phyloP scores from a whole-genome alignment of 2,329 filamentous ascomycete genomes.

The Chalara sp. region DNA sequence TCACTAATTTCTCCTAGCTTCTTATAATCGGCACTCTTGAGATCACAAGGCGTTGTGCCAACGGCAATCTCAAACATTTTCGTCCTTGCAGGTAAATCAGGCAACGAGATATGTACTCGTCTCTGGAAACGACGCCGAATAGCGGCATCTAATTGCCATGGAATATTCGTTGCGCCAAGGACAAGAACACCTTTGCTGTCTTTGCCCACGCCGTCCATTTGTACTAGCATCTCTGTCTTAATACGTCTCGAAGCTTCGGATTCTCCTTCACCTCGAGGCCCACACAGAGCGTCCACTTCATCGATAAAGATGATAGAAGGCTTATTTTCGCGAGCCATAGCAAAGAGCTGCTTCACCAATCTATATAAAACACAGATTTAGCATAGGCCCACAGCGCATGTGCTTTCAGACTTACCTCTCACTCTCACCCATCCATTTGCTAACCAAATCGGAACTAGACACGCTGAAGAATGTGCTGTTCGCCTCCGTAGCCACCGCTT shows the following conservation, averaged over 20 bases:
- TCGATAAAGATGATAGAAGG: constrained; percentile 99
- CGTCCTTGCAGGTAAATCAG: constrained; percentile 78
- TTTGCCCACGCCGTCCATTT: constrained; percentile 98
- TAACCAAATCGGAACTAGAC: constrained; percentile 92
- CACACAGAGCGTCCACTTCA: constrained; percentile 94
- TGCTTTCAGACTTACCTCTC: constrained; percentile 60
- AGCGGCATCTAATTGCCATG: constrained; percentile 95
- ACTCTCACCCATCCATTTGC: constrained; percentile 99
- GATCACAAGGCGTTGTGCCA: constrained; percentile 83
- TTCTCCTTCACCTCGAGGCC: constrained; percentile 87
- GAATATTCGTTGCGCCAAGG: constrained; percentile 94
- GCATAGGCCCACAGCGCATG: too few species aligned
- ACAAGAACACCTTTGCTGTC: constrained; percentile 92
- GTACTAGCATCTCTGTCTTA: constrained; percentile 96
- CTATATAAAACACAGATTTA: constrained; percentile 8
- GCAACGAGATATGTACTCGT: constrained; percentile 89
- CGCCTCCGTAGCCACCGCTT: constrained; percentile 94
- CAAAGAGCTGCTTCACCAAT: constrained; percentile 93
- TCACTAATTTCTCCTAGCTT: constrained; percentile 77
- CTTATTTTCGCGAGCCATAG: constrained; percentile 96
- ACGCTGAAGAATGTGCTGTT: constrained; percentile 99
- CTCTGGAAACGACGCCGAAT: constrained; percentile 95
- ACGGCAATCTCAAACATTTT: constrained; percentile 80
- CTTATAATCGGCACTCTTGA: constrained; percentile 72
- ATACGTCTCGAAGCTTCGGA: constrained; percentile 95